Conservation (phyloP, 768 basidiomycete species). For the Agaricus blazei region DNA sequence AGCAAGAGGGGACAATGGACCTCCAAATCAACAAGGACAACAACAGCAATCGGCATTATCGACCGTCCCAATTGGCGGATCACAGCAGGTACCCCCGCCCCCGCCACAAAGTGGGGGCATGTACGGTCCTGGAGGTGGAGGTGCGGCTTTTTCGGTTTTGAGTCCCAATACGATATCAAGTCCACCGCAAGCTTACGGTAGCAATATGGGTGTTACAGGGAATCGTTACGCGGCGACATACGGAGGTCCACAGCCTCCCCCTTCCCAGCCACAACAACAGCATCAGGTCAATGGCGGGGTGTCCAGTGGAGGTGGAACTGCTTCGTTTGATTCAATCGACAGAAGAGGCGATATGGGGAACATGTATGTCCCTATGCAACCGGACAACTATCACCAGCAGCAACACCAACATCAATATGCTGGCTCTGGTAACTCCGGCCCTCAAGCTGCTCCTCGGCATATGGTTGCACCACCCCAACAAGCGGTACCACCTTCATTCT, state of each 20-base stretch:
- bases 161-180: constrained; percentile 62
- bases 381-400: constrained; percentile 53
- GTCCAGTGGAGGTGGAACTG: not conserved
- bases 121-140: constrained; percentile 37
- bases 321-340: constrained; percentile 55
- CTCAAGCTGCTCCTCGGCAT: constrained; percentile 35
- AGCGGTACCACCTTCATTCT: constrained; percentile 60
- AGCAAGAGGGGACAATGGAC: constrained; percentile 42
- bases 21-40: not conserved
- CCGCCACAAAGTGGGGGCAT: constrained; percentile 21
- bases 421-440: constrained; percentile 16
- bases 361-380: constrained; percentile 79
- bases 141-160: constrained; percentile 56
- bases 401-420: not conserved
- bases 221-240: constrained; percentile 61
- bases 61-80: not conserved
- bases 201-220: constrained; percentile 44
- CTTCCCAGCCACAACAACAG: constrained; percentile 23
- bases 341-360: constrained; percentile 60
- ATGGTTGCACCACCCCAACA: constrained; percentile 44
- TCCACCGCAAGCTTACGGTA: constrained; percentile 70
- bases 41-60: constrained; percentile 3
- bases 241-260: constrained; percentile 14
- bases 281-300: constrained; percentile 14
- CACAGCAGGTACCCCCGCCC: constrained; percentile 1